phyloP scores from a whole-genome alignment of 768 basidiomycete genomes.

The Russula sp. region DNA sequence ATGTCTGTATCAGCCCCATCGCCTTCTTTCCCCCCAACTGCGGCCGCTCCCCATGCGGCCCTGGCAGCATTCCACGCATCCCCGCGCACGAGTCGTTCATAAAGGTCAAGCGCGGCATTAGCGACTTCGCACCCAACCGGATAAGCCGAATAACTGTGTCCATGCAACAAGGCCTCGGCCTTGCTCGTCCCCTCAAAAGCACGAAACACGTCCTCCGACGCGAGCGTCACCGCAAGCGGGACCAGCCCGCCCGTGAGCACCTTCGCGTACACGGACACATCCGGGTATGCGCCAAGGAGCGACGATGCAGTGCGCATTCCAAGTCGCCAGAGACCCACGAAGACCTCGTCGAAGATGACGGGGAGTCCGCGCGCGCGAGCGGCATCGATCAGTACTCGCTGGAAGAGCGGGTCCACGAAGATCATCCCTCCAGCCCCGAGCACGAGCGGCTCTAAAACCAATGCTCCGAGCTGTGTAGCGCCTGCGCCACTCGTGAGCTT shows the following conservation, averaged over 20 bases:
- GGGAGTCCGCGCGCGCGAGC: slow-evolving; percentile 78
- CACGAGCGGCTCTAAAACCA: slow-evolving; percentile 87
- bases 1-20: background rate
- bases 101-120: slow-evolving; percentile 65
- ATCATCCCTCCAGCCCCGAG: slow-evolving; percentile 98
- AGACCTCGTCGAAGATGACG: slow-evolving; percentile 95
- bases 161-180: slow-evolving; percentile 84
- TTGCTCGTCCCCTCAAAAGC: slow-evolving; percentile 76
- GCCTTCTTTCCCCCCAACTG: slow-evolving; percentile 10
- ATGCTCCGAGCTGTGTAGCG: slow-evolving; percentile 54
- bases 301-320: slow-evolving; percentile 64
- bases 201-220: slow-evolving; percentile 73
- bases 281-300: slow-evolving; percentile 71
- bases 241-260: slow-evolving; percentile 90
- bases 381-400: slow-evolving; percentile 78
- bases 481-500: slow-evolving; percentile 42
- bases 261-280: slow-evolving; percentile 91
- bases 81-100: slow-evolving; percentile 50
- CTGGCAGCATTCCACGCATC: slow-evolving; percentile 60
- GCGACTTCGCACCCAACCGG: slow-evolving; percentile 92
- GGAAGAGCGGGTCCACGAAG: slow-evolving; percentile 96
- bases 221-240: slow-evolving; percentile 82
- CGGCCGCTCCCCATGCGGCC: slow-evolving; percentile 50
- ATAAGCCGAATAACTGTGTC: slow-evolving; percentile 95
- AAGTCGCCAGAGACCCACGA: slow-evolving; percentile 86